phyloP scores from a whole-genome alignment of 2,329 filamentous ascomycete species.

The Colletotrichum abscissum region DNA sequence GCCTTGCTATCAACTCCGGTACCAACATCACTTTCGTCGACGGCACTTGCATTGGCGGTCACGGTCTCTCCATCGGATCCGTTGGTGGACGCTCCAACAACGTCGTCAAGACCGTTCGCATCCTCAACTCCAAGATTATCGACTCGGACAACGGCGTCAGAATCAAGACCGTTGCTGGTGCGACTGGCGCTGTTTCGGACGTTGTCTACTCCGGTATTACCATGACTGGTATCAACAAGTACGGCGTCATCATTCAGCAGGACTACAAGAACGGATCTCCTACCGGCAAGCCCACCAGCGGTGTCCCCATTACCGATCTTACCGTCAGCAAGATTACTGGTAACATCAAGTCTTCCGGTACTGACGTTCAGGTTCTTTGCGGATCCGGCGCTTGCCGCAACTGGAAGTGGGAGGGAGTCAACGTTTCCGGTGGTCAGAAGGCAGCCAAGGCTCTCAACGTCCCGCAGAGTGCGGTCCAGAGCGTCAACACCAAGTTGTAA shows the following conservation, averaged over 20 bases:
- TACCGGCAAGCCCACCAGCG: slow-evolving; percentile 56
- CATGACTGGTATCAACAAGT: slow-evolving; percentile 53
- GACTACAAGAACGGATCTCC: slow-evolving; percentile 60
- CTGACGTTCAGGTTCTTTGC: slow-evolving; percentile 65
- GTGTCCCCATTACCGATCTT: slow-evolving; percentile 64
- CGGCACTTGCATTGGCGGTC: slow-evolving; percentile 56
- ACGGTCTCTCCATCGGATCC: slow-evolving; percentile 55
- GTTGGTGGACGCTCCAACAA: slow-evolving; percentile 63
- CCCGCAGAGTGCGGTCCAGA: neutral
- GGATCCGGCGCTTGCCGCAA: slow-evolving; percentile 59
- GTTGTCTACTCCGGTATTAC: slow-evolving; percentile 57
- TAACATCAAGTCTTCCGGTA: slow-evolving; percentile 50
- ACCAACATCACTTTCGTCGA: slow-evolving; percentile 58
- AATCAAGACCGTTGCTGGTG: slow-evolving; percentile 61
- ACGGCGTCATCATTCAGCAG: slow-evolving; percentile 53
- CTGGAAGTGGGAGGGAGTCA: slow-evolving; percentile 41
- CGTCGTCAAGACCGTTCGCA: slow-evolving; percentile 60
- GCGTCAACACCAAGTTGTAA: neutral
- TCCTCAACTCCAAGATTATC: slow-evolving; percentile 59
- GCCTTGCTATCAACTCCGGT: slow-evolving; percentile 67
- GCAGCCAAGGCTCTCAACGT: neutral
- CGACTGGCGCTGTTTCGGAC: slow-evolving; percentile 55
- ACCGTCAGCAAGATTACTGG: slow-evolving; percentile 56
- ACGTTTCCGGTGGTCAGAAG: neutral
- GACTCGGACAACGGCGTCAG: slow-evolving; percentile 64